Evolutionary conservation across 1,139 yeast genomes (phyloP), one percentile per base, ranked within the genome.

Genomic region (Debaryomyces udenii): DNA sequence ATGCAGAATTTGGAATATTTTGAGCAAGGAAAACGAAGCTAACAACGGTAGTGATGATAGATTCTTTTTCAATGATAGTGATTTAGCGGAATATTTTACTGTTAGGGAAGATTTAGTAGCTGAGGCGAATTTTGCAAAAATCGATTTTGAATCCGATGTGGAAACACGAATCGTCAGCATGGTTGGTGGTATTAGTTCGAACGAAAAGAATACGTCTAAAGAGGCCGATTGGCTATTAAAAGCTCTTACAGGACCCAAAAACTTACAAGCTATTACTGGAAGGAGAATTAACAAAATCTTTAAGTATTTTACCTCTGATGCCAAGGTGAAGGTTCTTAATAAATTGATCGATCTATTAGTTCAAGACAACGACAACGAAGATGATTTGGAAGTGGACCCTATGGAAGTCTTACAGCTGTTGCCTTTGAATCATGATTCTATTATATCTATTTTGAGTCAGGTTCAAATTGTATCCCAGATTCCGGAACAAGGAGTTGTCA

Each of bases 191-290:
- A 38, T 39, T 15, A 40, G 57, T 20, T 35, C 55, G 1, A 77
- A 75, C 44, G 90, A 83, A 44, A 78, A 77, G 55, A 73, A 70
- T 45, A 62, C 59, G 15, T 38, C 58, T 9, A 66, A 66, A 42
- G 90, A 86, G 43, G 71, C 84, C 31, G 76, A 77, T 30, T 86
- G 90, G 65, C 57, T 89, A 31, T 73, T 80, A 40, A 64, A 66
- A 15, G 77, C 80, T 1, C 65, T 82, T 48, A 46, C 49, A 3
- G 42, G 53, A 14, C 67, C 74, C 1, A 23, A 26, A 9, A 64
- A 65, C 48, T 74, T 79, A 40, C 80, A 76, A 30, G 62, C 83
- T 23, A 74, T 81, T n/a, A 74, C 82, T 4, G 74, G 81, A 35
- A 57, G 68, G 15, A 79, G 83, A 50, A 55, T 88, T n/a, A 59